Base-by-base conservation (phyloP, 768 basidiomycete species). In the Tricholoma flavovirens region DNA sequence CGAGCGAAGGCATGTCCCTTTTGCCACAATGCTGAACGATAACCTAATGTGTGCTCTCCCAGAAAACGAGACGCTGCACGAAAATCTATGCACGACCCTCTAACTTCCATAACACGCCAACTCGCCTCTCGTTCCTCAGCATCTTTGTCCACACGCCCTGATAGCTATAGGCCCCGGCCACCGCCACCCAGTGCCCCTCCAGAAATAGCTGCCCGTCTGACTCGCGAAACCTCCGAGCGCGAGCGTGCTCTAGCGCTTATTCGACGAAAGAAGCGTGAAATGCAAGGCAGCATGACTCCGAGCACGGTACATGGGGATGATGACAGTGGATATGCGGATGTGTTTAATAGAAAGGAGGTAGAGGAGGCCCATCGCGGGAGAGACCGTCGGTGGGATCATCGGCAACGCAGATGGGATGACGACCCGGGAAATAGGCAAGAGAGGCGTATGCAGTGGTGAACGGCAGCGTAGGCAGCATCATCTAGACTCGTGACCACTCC, bases 171-270 rank as follows among this genome's bases (percentile, higher is more conserved):
- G 48, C 40, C 55, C 38, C 60, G 50, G 51, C 56, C 61, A 52
- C 26, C 61, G 40, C 57, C 60, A 15, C n/a, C 63, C 43, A 69
- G 67, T 51, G 64, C 67, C 33, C 73, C 70, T 12, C 71, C 77
- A 0, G 77, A 80, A 55, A 76, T 82, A 0, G 77, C 79, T 26
- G 81, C 80, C 5, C 84, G 90, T 3, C 70, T 89, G 8, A 72
- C 71, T n/a, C 83, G 90, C 24, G 90, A 92, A 69, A 82, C 83
- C 0, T 80, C 84, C 1, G 90, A 92, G 67, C 81, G 88, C 4
- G 80, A 86, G 62, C 83, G 90, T 0, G 89, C 90, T 0, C 70
- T 82, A n/a, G 87, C 79, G 7, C 83, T 91, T 26, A 83, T 90
- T 19, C 75, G 75, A 53, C 76, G 85, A 38, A 87, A 82, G 71